Conservation (phyloP, 305 asterid genomes). For the Fraxinus xanthoxyloides region DNA sequence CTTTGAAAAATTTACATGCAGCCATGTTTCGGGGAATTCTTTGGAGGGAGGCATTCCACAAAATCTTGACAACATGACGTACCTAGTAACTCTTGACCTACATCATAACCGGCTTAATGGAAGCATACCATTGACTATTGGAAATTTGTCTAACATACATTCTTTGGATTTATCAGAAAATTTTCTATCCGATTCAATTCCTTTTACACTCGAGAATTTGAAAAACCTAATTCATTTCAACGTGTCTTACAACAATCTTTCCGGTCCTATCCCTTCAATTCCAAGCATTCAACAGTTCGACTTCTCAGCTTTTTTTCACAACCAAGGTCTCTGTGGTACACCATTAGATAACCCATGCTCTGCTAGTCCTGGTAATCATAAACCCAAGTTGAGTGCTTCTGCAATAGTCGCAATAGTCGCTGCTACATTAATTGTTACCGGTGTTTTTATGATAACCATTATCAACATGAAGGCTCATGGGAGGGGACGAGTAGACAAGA, state of each 20-base stretch:
- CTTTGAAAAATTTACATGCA: constrained; percentile 38
- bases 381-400: constrained; percentile 63
- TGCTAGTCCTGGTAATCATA: constrained; percentile 20
- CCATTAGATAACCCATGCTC: constrained; percentile 54
- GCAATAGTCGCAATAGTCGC: constrained; percentile 53
- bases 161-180: constrained; percentile 69
- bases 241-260: constrained; percentile 66
- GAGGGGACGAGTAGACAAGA: constrained; percentile 50
- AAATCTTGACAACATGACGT: constrained; percentile 58
- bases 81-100: constrained; percentile 53
- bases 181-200: constrained; percentile 53
- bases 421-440: constrained; percentile 58
- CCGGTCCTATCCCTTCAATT: constrained; percentile 66
- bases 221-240: constrained; percentile 55
- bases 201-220: constrained; percentile 47
- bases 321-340: constrained; percentile 65
- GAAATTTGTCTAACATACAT: constrained; percentile 59
- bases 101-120: constrained; percentile 62
- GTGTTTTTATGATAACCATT: constrained; percentile 65
- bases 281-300: constrained; percentile 59
- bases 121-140: constrained; percentile 55
- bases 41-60: constrained; percentile 54
- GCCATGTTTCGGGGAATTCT: constrained; percentile 74
- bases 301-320: constrained; percentile 59
- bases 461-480: constrained; percentile 66